Evolutionary conservation across 768 basidiomycete genomes (phyloP).

Genomic region (Phylloporus arenicola): DNA sequence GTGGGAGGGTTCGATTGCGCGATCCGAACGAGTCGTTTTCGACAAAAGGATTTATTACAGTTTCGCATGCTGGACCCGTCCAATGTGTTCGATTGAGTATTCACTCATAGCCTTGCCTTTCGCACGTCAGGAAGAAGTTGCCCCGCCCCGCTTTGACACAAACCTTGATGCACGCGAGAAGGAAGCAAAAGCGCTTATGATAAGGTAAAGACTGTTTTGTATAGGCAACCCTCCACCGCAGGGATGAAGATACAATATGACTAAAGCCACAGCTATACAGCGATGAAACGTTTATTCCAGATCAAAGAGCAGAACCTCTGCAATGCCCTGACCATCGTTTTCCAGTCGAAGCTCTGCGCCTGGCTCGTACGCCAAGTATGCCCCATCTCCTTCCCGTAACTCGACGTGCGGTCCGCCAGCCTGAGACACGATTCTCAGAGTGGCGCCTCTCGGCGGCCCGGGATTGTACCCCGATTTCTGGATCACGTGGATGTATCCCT

Average conservation of each 20-base stretch:
- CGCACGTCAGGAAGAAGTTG: background rate
- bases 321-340: conserved; percentile 61
- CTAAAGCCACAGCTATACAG: background rate
- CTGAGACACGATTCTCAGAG: conserved; percentile 46
- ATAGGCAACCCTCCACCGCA: background rate
- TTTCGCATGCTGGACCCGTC: background rate
- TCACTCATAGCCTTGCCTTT: background rate
- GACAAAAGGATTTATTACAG: background rate
- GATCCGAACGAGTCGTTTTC: background rate
- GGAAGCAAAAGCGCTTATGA: background rate
- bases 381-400: conserved; percentile 83
- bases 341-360: conserved; percentile 37
- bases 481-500: conserved; percentile 81
- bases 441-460: conserved; percentile 49
- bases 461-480: conserved; percentile 81
- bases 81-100: background rate
- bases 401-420: conserved; percentile 40
- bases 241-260: background rate
- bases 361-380: conserved; percentile 55
- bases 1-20: background rate
- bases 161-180: conserved; percentile 1
- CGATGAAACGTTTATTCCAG: conserved; percentile 40
- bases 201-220: background rate
- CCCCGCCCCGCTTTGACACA: background rate
- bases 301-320: conserved; percentile 80